Conservation (phyloP, 2,329 filamentous ascomycete genomes). For the Diaporthe citrichinensis region DNA sequence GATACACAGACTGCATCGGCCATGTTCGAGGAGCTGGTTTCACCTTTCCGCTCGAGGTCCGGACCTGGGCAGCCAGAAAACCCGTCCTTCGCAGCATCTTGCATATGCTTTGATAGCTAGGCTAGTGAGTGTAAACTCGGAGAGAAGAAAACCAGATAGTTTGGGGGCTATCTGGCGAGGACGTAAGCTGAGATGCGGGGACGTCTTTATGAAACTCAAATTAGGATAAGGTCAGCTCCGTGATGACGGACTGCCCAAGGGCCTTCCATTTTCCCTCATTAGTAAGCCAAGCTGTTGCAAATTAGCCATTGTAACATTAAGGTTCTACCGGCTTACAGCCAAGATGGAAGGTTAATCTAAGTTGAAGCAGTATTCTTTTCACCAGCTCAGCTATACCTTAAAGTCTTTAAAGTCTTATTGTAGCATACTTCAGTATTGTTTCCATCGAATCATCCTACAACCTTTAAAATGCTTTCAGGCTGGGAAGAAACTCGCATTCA, state of each 20-base stretch:
- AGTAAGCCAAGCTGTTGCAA: not conserved
- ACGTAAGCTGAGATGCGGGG: conserved; percentile 4
- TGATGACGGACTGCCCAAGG: not conserved
- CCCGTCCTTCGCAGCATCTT: conserved; percentile 11
- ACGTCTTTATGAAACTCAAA: not conserved
- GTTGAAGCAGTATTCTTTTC: not conserved
- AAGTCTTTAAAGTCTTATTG: too few relatives aligned
- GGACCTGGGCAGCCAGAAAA: not conserved
- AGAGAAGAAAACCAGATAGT: not conserved
- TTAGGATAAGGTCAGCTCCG: not conserved
- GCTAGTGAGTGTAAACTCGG: not conserved
- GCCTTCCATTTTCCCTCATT: not conserved
- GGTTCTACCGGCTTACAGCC: not conserved
- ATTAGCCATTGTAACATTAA: not conserved
- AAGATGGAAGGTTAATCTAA: not conserved
- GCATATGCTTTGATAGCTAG: not conserved
- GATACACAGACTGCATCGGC: not conserved
- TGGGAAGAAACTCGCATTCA: not conserved
- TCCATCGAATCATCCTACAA: too few relatives aligned
- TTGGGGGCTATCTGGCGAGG: not conserved
- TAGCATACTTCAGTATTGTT: too few relatives aligned
- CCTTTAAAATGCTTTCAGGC: too few relatives aligned
- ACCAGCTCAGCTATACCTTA: too few relatives aligned
- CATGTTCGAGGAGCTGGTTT: not conserved
- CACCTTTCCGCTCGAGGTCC: not conserved